Base-by-base conservation (phyloP, 2,329 filamentous ascomycete genomes). In the Leptographium wingfieldii region DNA sequence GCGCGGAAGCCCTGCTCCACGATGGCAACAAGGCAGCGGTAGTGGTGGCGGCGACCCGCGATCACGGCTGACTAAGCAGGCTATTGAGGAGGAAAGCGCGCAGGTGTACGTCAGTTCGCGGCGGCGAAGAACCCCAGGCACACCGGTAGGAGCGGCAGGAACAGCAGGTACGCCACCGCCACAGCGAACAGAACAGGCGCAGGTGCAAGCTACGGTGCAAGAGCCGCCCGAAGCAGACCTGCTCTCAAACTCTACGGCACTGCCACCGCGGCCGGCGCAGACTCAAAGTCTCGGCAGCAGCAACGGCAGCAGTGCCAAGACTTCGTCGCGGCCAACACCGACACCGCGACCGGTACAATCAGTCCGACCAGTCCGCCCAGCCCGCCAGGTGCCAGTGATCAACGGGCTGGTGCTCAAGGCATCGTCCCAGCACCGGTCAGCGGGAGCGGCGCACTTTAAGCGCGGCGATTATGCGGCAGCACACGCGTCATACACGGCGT, bases 361-460 rank as follows among this genome's bases (percentile, higher is more conserved):
- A n/a, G 27, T 49, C 22, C 40, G 52, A 22, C 29, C 52, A n/a
- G 31, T 12, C 10, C 31, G 11, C 2, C 35, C 38, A 5, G 29
- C 55, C 2, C 55, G 59, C 14, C 31, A 38, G 10, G 77, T 88
- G 40, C 92, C 92, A 1, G 69, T 79, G 1, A 76, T 95, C 14
- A 85, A 88, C 4, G 74, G 85, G 1, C 80, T 84, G 7, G 85
- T 86, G 0, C 77, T 96, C 22, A 81, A 86, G 64, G 83, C 83
- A 4, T 96, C 90, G 11, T 86, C 87, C n/a, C 80, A 83, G 55
- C 83, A 94, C 67, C 87, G 94, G 16, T 79, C 86, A 55, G 85
- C 86, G 64, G 94, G 92, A 22, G 90, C 91, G 11, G 86, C 88
- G 58, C 88, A 95, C 65, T 97, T 96, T 75, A 97, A 96, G 73